Percentiles rank a stretch among this genome's conserved stretches.
Evolutionary conservation across 2,329 filamentous ascomycete species (phyloP).

Genomic region (Penicillium sp.): DNA sequence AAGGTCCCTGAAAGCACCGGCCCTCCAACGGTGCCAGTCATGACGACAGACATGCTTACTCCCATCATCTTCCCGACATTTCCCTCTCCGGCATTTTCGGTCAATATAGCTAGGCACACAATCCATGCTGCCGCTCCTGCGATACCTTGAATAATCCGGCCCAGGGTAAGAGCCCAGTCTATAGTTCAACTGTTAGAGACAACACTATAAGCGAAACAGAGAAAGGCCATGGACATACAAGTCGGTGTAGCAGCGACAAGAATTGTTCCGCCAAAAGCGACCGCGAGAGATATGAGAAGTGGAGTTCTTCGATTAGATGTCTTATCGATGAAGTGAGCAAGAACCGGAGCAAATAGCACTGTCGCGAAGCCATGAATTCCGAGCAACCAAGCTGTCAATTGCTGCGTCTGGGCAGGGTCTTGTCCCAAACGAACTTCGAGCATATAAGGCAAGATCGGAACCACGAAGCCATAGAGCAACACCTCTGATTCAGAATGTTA

Average conservation of each 20-base stretch:
- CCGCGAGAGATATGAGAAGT: constrained; percentile 26
- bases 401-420: constrained; percentile 25
- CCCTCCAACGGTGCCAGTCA: constrained; percentile 28
- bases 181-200: not conserved
- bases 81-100: constrained; percentile 27
- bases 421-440: constrained; percentile 28
- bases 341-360: constrained; percentile 24
- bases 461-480: constrained; percentile 35
- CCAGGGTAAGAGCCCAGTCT: constrained; percentile 27
- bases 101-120: constrained; percentile 30
- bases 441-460: constrained; percentile 36
- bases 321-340: constrained; percentile 31
- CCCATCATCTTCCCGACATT: constrained; percentile 30
- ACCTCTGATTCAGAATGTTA: constrained; percentile 21
- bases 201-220: not conserved
- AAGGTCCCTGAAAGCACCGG: constrained; percentile 30
- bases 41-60: constrained; percentile 25
- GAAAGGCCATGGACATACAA: not conserved
- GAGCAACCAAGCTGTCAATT: constrained; percentile 24
- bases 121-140: constrained; percentile 34
- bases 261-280: constrained; percentile 27
- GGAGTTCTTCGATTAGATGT: constrained; percentile 23
- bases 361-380: constrained; percentile 27
- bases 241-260: constrained; percentile 19
- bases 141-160: constrained; percentile 31